Evolutionary conservation across 768 basidiomycete species (phyloP).

Genomic region (Lactarius vividus): DNA sequence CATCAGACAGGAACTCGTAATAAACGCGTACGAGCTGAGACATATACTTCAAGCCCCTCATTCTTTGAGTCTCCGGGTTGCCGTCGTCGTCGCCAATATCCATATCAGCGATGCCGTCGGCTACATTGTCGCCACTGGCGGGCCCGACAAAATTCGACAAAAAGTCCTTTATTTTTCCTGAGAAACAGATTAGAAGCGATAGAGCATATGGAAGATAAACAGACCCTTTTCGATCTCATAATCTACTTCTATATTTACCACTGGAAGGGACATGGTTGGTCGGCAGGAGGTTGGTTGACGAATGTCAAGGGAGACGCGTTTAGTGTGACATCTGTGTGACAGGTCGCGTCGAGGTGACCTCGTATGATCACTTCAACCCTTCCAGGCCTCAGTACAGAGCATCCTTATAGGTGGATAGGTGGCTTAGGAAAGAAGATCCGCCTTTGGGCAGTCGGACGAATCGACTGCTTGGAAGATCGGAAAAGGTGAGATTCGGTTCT

Average conservation of each 20-base stretch:
- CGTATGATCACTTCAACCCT: constrained; percentile 2
- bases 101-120: constrained; percentile 65
- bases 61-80: constrained; percentile 34
- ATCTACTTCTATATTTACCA: constrained; percentile 55
- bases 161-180: constrained; percentile 70
- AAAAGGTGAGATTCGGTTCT: neutral
- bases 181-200: neutral
- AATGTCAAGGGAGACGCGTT: constrained; percentile 25
- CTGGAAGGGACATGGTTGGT: constrained; percentile 61
- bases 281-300: constrained; percentile 18
- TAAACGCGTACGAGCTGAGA: constrained; percentile 63
- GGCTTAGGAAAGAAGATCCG: constrained; percentile 36
- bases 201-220: neutral
- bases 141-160: constrained; percentile 63
- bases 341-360: constrained; percentile 8
- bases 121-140: constrained; percentile 66
- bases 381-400: neutral
- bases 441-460: constrained; percentile 18
- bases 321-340: constrained; percentile 4
- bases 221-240: constrained; percentile 74
- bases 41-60: constrained; percentile 70
- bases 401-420: constrained; percentile 16
- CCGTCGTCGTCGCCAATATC: constrained; percentile 55
- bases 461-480: neutral
- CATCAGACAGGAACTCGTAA: constrained; percentile 11